Base-by-base conservation (phyloP, 2,329 filamentous ascomycete genomes). In the Pseudogymnoascus sp. region DNA sequence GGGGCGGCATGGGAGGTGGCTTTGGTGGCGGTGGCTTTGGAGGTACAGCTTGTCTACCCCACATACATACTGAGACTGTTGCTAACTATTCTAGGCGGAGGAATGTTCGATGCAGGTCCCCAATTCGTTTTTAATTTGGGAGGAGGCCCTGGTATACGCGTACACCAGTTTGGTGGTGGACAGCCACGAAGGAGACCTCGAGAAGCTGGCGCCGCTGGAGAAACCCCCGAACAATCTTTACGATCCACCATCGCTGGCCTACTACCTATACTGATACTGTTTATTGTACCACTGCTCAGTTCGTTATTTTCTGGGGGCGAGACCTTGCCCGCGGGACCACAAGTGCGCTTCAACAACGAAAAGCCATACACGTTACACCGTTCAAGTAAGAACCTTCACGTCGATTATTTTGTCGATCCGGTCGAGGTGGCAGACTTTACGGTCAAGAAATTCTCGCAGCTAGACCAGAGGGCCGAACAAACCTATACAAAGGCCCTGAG, bases 121-220 rank as follows among this genome's bases (percentile, higher is more conserved):
- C 89, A 91, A 68, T 97, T 97, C 73, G 90, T 96, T 61, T 97
- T 97, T 77, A 97, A 97, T 76, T 84, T 97, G 74, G 90, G 90
- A 67, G 92, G 92, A 65, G 92, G 92, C 64, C 92, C 93, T 2
- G 93, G 92, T 17, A 86, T 99, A 69, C 85, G 93, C 64, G 91
- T 99, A 64, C 94, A 97, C 74, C 93, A 97, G 73, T 97, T 99
- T 74, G 93, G 92, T 68, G 93, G 94, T 60, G 82, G 78, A 5
- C 81, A 83, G 61, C 91, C 92, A 24, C 84, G 91, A 68, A 81
- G 88, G 75, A 82, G 94, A 71, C 92, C 92, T 17, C 84, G 83
- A 70, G 80, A 87, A 66, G 80, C 81, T 33, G 83, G 81, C 66
- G 79, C 76, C 74, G 67, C 76, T 17, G 17, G 17, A 78, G 65